These are phyloP conservation scores for Fonsecaea multimorphosa DNA, from an alignment of 2,329 filamentous ascomycete species.

Conservation along the genomic window DNA sequence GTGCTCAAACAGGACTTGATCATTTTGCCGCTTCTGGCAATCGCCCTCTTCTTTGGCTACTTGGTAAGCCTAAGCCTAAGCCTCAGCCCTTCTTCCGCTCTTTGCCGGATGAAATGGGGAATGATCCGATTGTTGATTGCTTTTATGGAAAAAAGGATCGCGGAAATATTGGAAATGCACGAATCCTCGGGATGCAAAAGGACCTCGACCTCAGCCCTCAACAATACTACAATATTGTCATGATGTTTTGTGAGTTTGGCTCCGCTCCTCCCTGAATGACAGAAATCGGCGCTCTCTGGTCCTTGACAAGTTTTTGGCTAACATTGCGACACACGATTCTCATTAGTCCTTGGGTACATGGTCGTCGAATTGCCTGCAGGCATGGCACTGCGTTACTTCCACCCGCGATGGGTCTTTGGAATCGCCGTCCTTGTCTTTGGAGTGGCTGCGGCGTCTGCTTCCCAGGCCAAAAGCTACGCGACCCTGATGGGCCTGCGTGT, in stretches of 20 bases:
- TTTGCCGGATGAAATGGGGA: no score
- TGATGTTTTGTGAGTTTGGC: slow-evolving; percentile 29
- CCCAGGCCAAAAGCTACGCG: slow-evolving; percentile 4
- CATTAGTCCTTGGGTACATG: slow-evolving; percentile 25
- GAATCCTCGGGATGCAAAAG: slow-evolving; percentile 23
- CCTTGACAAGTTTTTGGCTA: not conserved
- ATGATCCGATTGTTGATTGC: no score
- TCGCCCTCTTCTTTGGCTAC: slow-evolving; percentile 13
- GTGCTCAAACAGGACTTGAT: slow-evolving; percentile 18
- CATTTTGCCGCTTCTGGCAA: slow-evolving; percentile 19
- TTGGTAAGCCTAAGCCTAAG: slow-evolving; percentile 18
- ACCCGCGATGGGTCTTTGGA: slow-evolving; percentile 5
- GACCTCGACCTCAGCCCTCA: slow-evolving; percentile 19
- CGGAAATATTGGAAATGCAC: slow-evolving; percentile 26
- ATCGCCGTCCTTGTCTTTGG: slow-evolving; percentile 21
- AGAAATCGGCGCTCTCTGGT: no score
- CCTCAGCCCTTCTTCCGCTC: no score
- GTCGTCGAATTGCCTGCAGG: slow-evolving; percentile 20
- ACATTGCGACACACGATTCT: not conserved
- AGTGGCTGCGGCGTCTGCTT: not conserved
- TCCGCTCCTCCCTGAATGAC: no score
- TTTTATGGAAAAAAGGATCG: no score
- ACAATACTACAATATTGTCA: slow-evolving; percentile 26
- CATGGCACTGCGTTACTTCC: slow-evolving; percentile 8
- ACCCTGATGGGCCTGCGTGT: slow-evolving; percentile 21